Conservation (phyloP, 257 asterid species). For the Echites panduratus region DNA sequence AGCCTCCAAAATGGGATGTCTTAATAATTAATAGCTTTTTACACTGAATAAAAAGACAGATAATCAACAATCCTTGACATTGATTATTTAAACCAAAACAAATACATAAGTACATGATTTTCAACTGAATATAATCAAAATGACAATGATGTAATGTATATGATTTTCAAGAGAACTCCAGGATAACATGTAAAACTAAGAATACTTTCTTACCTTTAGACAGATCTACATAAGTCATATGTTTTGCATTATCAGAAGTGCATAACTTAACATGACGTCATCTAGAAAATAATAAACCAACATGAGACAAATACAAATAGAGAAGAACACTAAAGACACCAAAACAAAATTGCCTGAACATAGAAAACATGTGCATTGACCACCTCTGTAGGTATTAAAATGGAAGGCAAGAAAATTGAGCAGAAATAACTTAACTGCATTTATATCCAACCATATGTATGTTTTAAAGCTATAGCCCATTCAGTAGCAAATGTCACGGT, state of each 20-base stretch:
- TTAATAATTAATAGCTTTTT: too few species aligned
- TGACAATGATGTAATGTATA: too few species aligned
- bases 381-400: neutral
- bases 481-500: neutral
- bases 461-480: too few species aligned
- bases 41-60: too few species aligned
- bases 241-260: constrained; percentile 82
- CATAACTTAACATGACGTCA: constrained; percentile 96
- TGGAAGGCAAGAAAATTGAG: too few species aligned
- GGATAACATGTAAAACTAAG: neutral
- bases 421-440: neutral
- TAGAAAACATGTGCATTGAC: neutral
- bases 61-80: too few species aligned
- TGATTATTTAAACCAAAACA: too few species aligned
- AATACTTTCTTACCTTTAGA: constrained; percentile 49
- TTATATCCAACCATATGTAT: too few species aligned
- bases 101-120: too few species aligned
- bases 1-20: too few species aligned
- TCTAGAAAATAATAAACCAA: constrained; percentile 35
- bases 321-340: neutral
- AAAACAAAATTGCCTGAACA: neutral
- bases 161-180: neutral
- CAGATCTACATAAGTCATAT: constrained; percentile 89
- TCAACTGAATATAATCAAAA: too few species aligned
- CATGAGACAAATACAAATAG: neutral